Evolutionary conservation across 192 early-diverging fungal species (phyloP).

Genomic region (Linnemannia schmuckeri): DNA sequence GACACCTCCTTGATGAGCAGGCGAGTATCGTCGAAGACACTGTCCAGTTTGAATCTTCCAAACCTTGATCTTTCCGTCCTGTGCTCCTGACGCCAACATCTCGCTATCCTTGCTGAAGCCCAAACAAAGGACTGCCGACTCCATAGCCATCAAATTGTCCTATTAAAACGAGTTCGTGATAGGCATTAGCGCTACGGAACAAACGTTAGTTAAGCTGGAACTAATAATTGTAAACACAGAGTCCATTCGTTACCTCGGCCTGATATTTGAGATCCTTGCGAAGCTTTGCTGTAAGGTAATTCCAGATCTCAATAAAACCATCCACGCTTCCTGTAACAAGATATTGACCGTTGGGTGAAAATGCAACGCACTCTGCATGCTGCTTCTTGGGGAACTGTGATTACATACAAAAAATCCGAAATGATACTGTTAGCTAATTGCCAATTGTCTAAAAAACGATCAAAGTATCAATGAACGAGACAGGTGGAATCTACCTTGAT

Average conservation of each 20-base stretch:
- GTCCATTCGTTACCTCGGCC: slow-evolving; percentile 69
- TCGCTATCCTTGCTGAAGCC: slow-evolving; percentile 85
- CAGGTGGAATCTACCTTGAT: slow-evolving; percentile 74
- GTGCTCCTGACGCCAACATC: slow-evolving; percentile 84
- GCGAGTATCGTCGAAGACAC: slow-evolving; percentile 76
- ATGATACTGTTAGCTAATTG: background rate
- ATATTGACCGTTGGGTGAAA: slow-evolving; percentile 87
- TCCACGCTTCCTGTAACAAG: slow-evolving; percentile 91
- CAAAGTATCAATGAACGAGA: background rate
- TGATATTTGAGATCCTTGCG: slow-evolving; percentile 92
- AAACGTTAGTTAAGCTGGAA: background rate
- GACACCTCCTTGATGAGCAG: slow-evolving; percentile 90
- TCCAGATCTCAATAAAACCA: slow-evolving; percentile 98
- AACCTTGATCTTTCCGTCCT: slow-evolving; percentile 88
- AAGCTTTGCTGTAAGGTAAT: slow-evolving; percentile 91
- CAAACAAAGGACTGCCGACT: slow-evolving; percentile 82
- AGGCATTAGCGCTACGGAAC: no score
- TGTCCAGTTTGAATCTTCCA: slow-evolving; percentile 88
- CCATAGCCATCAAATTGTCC: slow-evolving; percentile 95
- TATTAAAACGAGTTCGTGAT: slow-evolving; percentile 15
- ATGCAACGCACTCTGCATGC: slow-evolving; percentile 79
- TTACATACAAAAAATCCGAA: background rate
- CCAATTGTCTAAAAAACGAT: background rate
- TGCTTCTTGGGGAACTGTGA: slow-evolving; percentile 90
- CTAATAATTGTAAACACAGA: background rate